Evolutionary conservation across 495 filamentous ascomycete species (phyloP), one percentile per base, ranked within the genome.

Genomic region (Schizothecium vesticola): DNA sequence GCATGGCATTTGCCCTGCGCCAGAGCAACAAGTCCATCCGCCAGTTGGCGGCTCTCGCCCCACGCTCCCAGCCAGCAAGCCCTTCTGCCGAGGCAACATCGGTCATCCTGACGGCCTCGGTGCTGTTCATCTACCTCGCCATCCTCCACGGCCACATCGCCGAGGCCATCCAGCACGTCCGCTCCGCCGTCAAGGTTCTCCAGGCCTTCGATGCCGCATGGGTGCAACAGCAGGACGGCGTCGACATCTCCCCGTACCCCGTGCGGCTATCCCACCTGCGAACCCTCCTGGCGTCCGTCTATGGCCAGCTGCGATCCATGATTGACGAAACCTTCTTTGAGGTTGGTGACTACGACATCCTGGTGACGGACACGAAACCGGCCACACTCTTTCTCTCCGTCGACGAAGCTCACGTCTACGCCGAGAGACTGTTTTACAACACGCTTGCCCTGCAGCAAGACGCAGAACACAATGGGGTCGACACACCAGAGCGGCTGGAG

Each of bases 71-170:
- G 21, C 3, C 67, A 56, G 23, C 11, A 6, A 3, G 16, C 1
- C 71, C 61, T 12, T 66, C 71, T 4, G 7, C 55, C 11, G 71
- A 73, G 62, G 51, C 29, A 9, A 51, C 59, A 33, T 68, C 16
- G 25, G 61, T 58, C 33, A 11, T 73, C 33, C 66, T 73, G 26
- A 70, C 71, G 0, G 68, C 71, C 4, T 73, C 71, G 1, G 13
- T 73, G 6, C 71, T 73, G 13, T 73, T 73, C 55, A 64, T 70
- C 68, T 66, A 73, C 65, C 56, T 73, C 4, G 71, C 71, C 43
- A 62, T 55, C 25, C 26, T 73, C 65, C 71, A 60, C 21, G 66
- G 68, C 57, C 43, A 70, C 65, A n/a, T 64, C 19, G 29, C 55
- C 24, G 68, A 73, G 57, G 71, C 68, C 21, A 61, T 70, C n/a